Evolutionary conservation across 306 rosid genomes (phyloP), one percentile per base, ranked within the genome.

Genomic region (Acmispon strigosus): DNA sequence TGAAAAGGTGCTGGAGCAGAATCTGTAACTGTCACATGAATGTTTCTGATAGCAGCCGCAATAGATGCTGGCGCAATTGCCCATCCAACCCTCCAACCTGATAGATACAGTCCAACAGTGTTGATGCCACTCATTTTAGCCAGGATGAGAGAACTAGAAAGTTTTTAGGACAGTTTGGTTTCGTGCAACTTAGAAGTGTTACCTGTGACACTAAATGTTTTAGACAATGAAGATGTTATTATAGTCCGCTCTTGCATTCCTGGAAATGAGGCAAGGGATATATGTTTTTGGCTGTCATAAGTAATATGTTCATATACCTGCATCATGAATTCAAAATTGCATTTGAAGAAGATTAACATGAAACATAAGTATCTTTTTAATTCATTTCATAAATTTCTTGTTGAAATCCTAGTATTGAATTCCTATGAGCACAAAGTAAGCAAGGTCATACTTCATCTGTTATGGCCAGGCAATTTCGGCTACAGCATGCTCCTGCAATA

Each of bases 51-150:
- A 70, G 96, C 91, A 73, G 93, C 82, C 22, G 91, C 88, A 74
- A 90, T 66, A 43, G 51, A 64, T 59, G 92, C 47, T n/a, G 98
- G 96, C 60, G 92, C 98, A 29, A 92, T 82, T 32, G 96, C 93
- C 98, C 98, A 92, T 77, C 98, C 98, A 17, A 92, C 54, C 64
- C 98, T 86, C 98, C 98, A 92, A 62, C 98, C 98, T 92, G 83
- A 75, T 43, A 58, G 52, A 73, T 71, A 54, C 43, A 67, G 51
- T 60, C 34, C 64, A 66, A 69, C 45, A 58, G 45, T 18, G 77
- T 61, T 56, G 50, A 29, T 19, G 48, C 8, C 55, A 56, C 60
- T 75, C 48, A 24, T 59, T 10, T 39, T 8, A 55, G 27, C 12
- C 42, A 84, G 24, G 29, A 47, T 19, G 48, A 18, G 37, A 49